Percentiles rank a stretch among this genome's conserved stretches.
These are phyloP conservation scores for Pisolithus sp. DNA, from an alignment of 768 basidiomycete species.

Conservation along the genomic window DNA sequence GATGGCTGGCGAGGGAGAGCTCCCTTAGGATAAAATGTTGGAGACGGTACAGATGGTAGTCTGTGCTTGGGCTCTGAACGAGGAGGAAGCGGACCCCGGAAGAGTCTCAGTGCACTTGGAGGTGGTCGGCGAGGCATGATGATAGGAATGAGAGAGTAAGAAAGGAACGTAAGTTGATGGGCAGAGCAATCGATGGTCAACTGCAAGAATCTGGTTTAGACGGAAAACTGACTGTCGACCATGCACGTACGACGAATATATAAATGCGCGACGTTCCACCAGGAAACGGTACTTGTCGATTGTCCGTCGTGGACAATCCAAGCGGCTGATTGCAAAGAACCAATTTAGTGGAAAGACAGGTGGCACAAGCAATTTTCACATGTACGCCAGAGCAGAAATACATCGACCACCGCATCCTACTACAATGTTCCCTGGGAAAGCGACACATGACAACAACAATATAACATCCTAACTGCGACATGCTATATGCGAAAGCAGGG, in stretches of 20 bases:
- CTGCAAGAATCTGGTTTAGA: neutral
- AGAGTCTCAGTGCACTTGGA: conserved; percentile 58
- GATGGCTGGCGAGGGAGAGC: conserved; percentile 16
- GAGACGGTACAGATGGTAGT: conserved; percentile 60
- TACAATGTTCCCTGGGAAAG: neutral
- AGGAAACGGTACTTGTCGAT: neutral
- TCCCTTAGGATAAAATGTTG: conserved; percentile 37
- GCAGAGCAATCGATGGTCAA: neutral
- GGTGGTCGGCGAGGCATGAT: conserved; percentile 64
- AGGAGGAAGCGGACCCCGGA: conserved; percentile 55
- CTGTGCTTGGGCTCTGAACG: conserved; percentile 56
- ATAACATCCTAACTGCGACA: neutral
- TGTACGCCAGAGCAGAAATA: neutral
- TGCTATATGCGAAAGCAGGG: neutral
- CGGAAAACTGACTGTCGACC: neutral
- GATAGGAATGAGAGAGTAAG: neutral
- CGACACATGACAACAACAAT: neutral
- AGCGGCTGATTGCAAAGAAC: neutral
- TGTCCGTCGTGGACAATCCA: neutral
- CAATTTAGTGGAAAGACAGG: too few relatives aligned
- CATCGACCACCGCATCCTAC: neutral
- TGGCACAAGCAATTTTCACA: too few relatives aligned
- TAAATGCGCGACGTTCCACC: neutral
- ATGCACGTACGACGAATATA: neutral
- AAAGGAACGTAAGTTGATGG: neutral